Conservation (phyloP, 2,329 filamentous ascomycete genomes). For the Apiospora kogelbergensis region DNA sequence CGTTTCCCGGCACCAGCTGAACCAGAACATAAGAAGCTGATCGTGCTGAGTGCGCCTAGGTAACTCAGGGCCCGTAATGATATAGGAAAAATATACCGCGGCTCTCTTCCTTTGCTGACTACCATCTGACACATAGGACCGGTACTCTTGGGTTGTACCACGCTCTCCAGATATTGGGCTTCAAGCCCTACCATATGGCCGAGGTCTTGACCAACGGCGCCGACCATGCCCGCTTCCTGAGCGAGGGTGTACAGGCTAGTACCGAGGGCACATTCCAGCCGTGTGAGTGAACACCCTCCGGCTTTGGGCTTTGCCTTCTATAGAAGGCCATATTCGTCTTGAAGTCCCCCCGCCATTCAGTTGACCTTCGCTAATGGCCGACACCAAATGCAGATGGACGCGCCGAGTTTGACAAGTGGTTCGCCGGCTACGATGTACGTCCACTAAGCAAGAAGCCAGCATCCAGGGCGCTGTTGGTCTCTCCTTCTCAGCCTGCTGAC, state of each 20-base stretch:
- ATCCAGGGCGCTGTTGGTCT: too few relatives aligned
- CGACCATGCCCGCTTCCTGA: not conserved
- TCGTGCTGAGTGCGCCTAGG: constrained; percentile 39
- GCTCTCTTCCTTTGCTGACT: not conserved
- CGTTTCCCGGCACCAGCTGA: constrained; percentile 30
- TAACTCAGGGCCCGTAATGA: constrained; percentile 17
- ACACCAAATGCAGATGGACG: constrained; percentile 27
- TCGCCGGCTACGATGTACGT: constrained; percentile 36
- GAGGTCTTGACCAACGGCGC: constrained; percentile 25
- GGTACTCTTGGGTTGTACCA: constrained; percentile 36
- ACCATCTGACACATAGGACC: constrained; percentile 22
- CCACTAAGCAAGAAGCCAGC: not conserved
- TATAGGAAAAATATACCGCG: not conserved
- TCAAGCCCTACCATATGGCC: constrained; percentile 36
- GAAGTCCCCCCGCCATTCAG: too few relatives aligned
- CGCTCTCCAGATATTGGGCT: constrained; percentile 35
- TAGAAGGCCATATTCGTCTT: too few relatives aligned
- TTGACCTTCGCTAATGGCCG: not conserved
- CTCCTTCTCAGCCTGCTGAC: not conserved
- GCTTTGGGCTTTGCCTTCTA: too few relatives aligned
- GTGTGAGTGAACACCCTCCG: constrained; percentile 22
- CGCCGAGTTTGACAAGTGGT: constrained; percentile 40
- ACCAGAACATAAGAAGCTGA: constrained; percentile 33
- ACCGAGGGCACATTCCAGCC: constrained; percentile 25
- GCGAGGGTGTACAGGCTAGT: constrained; percentile 14